Base-by-base conservation (phyloP, 2,329 filamentous ascomycete species). In the Fusarium graminum region DNA sequence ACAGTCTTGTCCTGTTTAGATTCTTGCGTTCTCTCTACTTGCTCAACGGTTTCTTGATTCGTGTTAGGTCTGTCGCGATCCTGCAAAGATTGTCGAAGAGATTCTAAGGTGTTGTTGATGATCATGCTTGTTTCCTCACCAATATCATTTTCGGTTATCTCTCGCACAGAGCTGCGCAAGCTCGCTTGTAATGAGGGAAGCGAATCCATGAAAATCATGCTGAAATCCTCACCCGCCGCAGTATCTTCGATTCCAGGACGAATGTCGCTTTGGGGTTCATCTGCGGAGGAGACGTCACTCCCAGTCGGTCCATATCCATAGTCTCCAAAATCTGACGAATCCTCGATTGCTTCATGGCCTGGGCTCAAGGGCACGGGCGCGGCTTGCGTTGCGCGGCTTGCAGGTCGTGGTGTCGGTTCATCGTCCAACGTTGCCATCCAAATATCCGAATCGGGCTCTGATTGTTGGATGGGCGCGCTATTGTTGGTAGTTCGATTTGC, bases 181-280 rank as follows among this genome's bases (percentile, higher is more conserved):
- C 79, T 79, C 3, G 76, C 79, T 34, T 82, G 81, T 53, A 86
- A 77, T 0, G 84, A 85, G 4, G 82, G 83, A 17, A 88, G 76
- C 3, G 84, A 85, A 43, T 85, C 80, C 60, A 86, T 80, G 30
- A 84, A 84, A 55, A 87, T 87, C 84, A 87, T 87, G 71, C 85
- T 87, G 63, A 87, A 87, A 38, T 84, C 83, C 60, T 87, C 85
- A 16, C 78, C 81, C n/a, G 83, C 79, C 6, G 79, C 78, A 44
- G 79, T 84, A 47, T 85, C 78, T 30, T 79, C 77, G 42, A 52
- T 63, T 39, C 49, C 55, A n/a, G 65, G 72, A 46, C 49, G 68
- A 54, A 28, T 55, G 38, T 66, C 67, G 42, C 53, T 69, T 32
- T 59, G 68, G 19, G 59, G 74, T 47, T 78, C 77, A 34, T 76